These are phyloP conservation scores for Diaporthe sp. DNA, from an alignment of 2,329 filamentous ascomycete genomes.

Conservation along the genomic window DNA sequence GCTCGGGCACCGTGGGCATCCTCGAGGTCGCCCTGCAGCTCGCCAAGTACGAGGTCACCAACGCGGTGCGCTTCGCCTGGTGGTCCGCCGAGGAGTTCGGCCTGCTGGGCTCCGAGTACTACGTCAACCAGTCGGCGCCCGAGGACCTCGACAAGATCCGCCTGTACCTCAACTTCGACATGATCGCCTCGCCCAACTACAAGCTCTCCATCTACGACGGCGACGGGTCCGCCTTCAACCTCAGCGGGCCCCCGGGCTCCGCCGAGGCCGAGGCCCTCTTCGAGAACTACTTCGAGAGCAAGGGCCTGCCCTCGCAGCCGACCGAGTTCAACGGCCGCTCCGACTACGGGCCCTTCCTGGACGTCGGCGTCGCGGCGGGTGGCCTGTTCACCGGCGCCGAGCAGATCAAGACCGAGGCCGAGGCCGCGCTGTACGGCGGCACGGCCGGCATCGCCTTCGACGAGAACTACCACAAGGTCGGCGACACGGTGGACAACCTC, in stretches of 20 bases:
- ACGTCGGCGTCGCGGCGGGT: conserved; percentile 75
- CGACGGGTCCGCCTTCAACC: conserved; percentile 71
- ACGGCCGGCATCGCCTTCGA: conserved; percentile 64
- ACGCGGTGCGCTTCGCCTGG: conserved; percentile 51
- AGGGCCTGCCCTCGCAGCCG: conserved; percentile 66
- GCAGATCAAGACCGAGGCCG: conserved; percentile 64
- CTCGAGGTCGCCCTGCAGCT: conserved; percentile 47
- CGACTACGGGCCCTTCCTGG: conserved; percentile 78
- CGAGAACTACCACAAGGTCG: conserved; percentile 60
- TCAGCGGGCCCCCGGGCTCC: conserved; percentile 48
- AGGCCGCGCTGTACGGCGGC: conserved; percentile 73
- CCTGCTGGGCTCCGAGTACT: conserved; percentile 47
- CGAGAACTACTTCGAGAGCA: conserved; percentile 52
- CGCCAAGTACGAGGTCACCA: conserved; percentile 46
- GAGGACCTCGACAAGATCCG: conserved; percentile 48
- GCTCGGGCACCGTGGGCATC: conserved; percentile 47
- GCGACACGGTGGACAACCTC: conserved; percentile 52
- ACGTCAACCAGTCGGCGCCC: conserved; percentile 45
- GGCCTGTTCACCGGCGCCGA: conserved; percentile 74
- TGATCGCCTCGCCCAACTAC: conserved; percentile 66
- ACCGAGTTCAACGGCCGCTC: conserved; percentile 67
- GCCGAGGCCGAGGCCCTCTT: conserved; percentile 48
- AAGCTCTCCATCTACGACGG: conserved; percentile 70
- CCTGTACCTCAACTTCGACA: conserved; percentile 69
- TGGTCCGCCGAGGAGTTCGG: conserved; percentile 53